These are phyloP conservation scores for Toxoplasma gondii DNA, from an alignment of 169 alveolate genomes.

Conservation along the genomic window DNA sequence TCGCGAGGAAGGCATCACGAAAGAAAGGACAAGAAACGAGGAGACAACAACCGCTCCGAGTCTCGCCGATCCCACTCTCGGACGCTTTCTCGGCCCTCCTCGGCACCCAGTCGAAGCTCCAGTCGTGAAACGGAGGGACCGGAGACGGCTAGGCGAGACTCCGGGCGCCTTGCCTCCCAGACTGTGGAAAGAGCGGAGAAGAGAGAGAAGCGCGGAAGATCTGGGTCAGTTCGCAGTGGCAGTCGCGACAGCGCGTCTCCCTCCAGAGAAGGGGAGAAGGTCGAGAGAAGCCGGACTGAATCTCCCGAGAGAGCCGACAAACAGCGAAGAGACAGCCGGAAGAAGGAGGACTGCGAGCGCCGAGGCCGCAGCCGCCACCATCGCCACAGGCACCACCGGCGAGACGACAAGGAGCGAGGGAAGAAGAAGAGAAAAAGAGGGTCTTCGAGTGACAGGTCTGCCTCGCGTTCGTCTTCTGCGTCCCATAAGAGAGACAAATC, in stretches of 20 bases:
- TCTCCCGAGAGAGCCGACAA: neutral
- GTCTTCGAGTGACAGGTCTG: neutral
- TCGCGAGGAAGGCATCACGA: neutral
- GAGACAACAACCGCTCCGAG: neutral
- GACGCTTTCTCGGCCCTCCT: neutral
- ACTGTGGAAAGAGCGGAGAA: neutral
- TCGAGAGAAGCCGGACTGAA: neutral
- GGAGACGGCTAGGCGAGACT: neutral
- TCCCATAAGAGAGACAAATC: neutral
- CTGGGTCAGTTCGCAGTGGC: neutral
- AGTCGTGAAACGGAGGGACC: neutral
- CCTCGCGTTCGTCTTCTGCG: neutral
- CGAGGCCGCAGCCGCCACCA: neutral
- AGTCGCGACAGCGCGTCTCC: too few relatives aligned
- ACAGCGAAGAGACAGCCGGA: neutral
- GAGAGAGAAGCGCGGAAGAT: neutral
- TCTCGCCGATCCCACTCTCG: neutral
- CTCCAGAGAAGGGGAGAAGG: neutral
- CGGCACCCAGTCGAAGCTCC: neutral
- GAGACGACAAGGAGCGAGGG: neutral
- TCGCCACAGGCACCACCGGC: neutral
- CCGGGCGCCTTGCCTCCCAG: neutral
- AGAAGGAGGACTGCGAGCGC: too few relatives aligned
- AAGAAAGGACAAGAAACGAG: neutral
- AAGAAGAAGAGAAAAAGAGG: neutral